phyloP scores from a whole-genome alignment of 495 filamentous ascomycete genomes.

The Aspergillus leporis region DNA sequence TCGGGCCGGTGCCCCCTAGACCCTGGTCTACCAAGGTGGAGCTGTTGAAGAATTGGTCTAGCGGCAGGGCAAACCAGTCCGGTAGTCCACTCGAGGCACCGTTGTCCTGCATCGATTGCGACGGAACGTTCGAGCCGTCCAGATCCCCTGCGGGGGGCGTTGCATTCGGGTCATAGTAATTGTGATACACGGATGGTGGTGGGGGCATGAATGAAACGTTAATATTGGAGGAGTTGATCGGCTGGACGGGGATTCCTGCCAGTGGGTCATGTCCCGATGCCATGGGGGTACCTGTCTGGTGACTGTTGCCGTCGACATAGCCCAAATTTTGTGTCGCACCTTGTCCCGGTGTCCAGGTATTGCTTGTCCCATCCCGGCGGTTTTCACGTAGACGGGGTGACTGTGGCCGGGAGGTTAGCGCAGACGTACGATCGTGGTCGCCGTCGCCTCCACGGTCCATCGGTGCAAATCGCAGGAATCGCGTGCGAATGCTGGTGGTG shows the following conservation, averaged over 20 bases:
- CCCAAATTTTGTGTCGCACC: constrained; percentile 28
- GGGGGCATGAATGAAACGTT: constrained; percentile 53
- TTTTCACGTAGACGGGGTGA: constrained; percentile 38
- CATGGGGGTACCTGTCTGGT: constrained; percentile 26
- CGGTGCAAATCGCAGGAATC: constrained; percentile 64
- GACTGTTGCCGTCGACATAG: constrained; percentile 33
- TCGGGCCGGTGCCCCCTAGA: constrained; percentile 48
- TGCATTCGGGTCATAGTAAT: constrained; percentile 46
- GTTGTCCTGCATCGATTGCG: constrained; percentile 33
- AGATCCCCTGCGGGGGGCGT: constrained; percentile 32
- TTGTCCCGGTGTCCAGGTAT: constrained; percentile 37
- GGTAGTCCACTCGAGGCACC: constrained; percentile 37
- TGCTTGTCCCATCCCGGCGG: constrained; percentile 35
- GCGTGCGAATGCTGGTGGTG: constrained; percentile 69
- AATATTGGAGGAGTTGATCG: constrained; percentile 50
- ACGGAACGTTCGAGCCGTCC: constrained; percentile 30
- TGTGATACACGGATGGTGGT: constrained; percentile 48
- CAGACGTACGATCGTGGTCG: constrained; percentile 43
- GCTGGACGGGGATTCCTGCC: constrained; percentile 46
- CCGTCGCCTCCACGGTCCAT: constrained; percentile 44
- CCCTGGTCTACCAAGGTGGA: constrained; percentile 51
- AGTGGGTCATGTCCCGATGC: constrained; percentile 44
- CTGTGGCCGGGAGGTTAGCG: constrained; percentile 34
- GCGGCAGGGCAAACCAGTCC: constrained; percentile 49
- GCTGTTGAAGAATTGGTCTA: constrained; percentile 55